These are phyloP conservation scores for Lasiosphaeris hirsuta DNA, from an alignment of 495 filamentous ascomycete genomes.

Conservation along the genomic window DNA sequence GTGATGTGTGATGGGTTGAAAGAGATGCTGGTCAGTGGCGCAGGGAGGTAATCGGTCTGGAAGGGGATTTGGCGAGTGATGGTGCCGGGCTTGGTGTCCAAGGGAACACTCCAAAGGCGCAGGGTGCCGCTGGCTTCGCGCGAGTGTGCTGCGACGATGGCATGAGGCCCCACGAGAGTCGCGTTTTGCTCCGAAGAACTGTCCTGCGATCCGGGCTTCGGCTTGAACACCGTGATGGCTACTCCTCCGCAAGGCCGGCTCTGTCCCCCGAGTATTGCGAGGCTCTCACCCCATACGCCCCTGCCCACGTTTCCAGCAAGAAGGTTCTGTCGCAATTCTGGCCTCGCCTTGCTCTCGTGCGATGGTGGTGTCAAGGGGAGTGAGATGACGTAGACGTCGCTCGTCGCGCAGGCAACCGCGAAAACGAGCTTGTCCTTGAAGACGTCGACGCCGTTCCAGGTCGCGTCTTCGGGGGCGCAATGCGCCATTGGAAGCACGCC, in stretches of 20 bases:
- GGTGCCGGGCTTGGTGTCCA: conserved; percentile 36
- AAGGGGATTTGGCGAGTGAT: conserved; percentile 52
- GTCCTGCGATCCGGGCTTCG: conserved; percentile 28
- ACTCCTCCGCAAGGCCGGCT: conserved; percentile 61
- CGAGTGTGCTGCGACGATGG: conserved; percentile 55
- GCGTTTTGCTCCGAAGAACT: conserved; percentile 36
- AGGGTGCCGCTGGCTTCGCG: conserved; percentile 61
- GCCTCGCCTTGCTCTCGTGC: conserved; percentile 49
- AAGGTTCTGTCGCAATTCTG: conserved; percentile 43
- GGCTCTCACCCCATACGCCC: conserved; percentile 60
- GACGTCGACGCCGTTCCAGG: conserved; percentile 57
- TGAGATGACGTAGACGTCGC: conserved; percentile 63
- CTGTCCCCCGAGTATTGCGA: conserved; percentile 55
- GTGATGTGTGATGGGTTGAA: conserved; percentile 67
- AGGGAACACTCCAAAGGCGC: conserved; percentile 44
- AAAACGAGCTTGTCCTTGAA: conserved; percentile 66
- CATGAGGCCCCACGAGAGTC: conserved; percentile 21
- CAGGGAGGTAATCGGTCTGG: conserved; percentile 60
- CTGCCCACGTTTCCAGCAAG: conserved; percentile 46
- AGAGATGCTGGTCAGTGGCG: conserved; percentile 61
- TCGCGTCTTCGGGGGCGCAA: conserved; percentile 41
- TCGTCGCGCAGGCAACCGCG: conserved; percentile 66
- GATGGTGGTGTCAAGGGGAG: conserved; percentile 74
- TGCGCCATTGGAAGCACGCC: conserved; percentile 54
- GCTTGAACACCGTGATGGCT: conserved; percentile 61